A percentile compares a stretch with the other conserved stretches of the same genome.
Conservation (phyloP, 2,329 filamentous ascomycete species). For the Rutstroemia sp. region DNA sequence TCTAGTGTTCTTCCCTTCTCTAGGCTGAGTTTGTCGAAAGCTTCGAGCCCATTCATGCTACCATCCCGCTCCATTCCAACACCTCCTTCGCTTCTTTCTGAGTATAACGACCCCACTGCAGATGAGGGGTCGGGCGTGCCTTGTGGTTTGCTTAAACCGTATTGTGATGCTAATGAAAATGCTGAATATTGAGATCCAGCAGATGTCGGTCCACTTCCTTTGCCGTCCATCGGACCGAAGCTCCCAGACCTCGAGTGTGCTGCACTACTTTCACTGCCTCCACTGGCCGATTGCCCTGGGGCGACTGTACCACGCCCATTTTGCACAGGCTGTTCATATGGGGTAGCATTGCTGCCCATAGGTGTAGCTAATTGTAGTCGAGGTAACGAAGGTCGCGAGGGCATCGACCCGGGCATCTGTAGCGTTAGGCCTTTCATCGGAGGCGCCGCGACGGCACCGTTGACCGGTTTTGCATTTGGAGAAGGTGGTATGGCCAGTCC, state of each 20-base stretch:
- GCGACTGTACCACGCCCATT: slow-evolving; percentile 35
- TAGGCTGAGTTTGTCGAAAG: slow-evolving; percentile 72
- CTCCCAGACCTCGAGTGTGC: slow-evolving; percentile 78
- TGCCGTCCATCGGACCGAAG: slow-evolving; percentile 69
- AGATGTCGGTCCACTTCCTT: slow-evolving; percentile 73
- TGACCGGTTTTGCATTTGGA: slow-evolving; percentile 71
- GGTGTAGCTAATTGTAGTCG: slow-evolving; percentile 80
- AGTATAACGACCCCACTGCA: slow-evolving; percentile 78
- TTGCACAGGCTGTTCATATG: slow-evolving; percentile 55
- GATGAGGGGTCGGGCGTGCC: slow-evolving; percentile 79
- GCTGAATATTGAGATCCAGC: slow-evolving; percentile 83
- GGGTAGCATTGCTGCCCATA: slow-evolving; percentile 69
- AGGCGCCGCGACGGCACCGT: slow-evolving; percentile 13
- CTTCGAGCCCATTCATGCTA: slow-evolving; percentile 68
- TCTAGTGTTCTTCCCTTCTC: slow-evolving; percentile 80
- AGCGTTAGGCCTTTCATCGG: slow-evolving; percentile 18
- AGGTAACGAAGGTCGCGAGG: slow-evolving; percentile 54
- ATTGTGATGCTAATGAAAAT: slow-evolving; percentile 70
- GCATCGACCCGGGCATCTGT: slow-evolving; percentile 27
- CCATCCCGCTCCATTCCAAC: slow-evolving; percentile 75
- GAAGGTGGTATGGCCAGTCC: slow-evolving; percentile 88
- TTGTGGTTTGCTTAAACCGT: slow-evolving; percentile 59
- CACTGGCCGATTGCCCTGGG: slow-evolving; percentile 61
- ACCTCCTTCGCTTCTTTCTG: slow-evolving; percentile 69
- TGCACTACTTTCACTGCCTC: slow-evolving; percentile 71